Conservation (phyloP, 108 stramenopile genomes). For the Cyclotella distinguenda region DNA sequence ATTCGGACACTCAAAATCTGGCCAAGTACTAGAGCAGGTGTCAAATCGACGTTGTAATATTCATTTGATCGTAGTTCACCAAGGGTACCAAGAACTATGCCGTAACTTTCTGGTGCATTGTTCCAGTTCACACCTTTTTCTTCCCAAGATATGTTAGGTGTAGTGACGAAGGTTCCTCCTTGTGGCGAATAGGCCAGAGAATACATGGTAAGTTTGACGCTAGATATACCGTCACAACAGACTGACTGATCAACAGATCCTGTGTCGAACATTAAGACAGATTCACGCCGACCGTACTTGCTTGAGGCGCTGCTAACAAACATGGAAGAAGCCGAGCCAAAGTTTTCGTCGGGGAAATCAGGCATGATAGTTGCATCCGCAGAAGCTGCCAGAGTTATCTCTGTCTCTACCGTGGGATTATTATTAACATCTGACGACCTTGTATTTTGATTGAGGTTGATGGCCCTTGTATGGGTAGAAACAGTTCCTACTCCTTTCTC, state of each 20-base stretch:
- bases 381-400: conserved; percentile 9
- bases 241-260: conserved; percentile 21
- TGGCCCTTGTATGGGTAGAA: background rate
- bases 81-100: conserved; percentile 22
- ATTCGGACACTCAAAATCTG: conserved; percentile 26
- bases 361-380: conserved; percentile 30
- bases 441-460: background rate
- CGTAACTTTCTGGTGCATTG: conserved; percentile 20
- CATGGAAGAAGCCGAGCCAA: conserved; percentile 17
- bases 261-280: conserved; percentile 27
- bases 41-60: conserved; percentile 32
- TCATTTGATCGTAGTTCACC: conserved; percentile 16
- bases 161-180: conserved; percentile 27
- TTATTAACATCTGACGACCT: background rate
- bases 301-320: conserved; percentile 30
- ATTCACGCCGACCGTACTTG: conserved; percentile 16
- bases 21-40: conserved; percentile 26
- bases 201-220: conserved; percentile 21
- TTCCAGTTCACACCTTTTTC: conserved; percentile 31
- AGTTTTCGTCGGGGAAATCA: conserved; percentile 31
- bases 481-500: background rate
- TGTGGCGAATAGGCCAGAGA: conserved; percentile 14
- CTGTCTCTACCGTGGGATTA: conserved; percentile 7
- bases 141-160: conserved; percentile 21
- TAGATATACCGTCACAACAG: conserved; percentile 14